A percentile compares a stretch with the other conserved stretches of the same genome.
Conservation (phyloP, 805 yeast genomes). For the Myxozyma udenii region DNA sequence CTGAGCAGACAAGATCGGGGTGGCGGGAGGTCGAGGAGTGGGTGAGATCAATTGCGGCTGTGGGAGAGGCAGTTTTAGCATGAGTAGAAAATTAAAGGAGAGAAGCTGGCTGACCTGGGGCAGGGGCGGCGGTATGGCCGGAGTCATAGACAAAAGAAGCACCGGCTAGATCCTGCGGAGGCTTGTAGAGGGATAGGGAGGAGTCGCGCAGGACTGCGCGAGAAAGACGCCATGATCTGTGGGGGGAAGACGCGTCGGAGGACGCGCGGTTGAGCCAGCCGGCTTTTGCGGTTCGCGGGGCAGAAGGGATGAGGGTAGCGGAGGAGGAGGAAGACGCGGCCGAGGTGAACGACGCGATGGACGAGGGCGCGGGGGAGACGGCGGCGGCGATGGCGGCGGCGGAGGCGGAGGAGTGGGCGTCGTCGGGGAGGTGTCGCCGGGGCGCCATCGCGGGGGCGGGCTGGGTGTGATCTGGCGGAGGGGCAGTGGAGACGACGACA, state of each 20-base stretch:
- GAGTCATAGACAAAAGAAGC: constrained; percentile 37
- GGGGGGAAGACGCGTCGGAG: constrained; percentile 5
- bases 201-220: constrained; percentile 73
- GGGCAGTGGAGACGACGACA: too few species aligned
- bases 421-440: not conserved
- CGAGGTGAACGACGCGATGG: not conserved
- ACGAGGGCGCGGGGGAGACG: too few species aligned
- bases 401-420: not conserved
- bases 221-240: constrained; percentile 44
- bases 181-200: constrained; percentile 57
- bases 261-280: constrained; percentile 57
- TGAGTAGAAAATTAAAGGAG: too few species aligned
- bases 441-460: too few species aligned
- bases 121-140: not conserved
- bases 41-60: not conserved
- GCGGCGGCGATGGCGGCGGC: not conserved
- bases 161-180: constrained; percentile 49
- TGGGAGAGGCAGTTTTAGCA: too few species aligned
- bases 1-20: constrained; percentile 56
- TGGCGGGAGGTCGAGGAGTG: constrained; percentile 47
- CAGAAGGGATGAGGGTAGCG: not conserved
- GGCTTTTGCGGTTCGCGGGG: constrained; percentile 37
- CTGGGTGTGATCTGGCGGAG: too few species aligned
- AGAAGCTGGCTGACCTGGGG: not conserved
- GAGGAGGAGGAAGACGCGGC: not conserved